Conservation (phyloP, 768 basidiomycete species). For the Leccinum subgranulosum region DNA sequence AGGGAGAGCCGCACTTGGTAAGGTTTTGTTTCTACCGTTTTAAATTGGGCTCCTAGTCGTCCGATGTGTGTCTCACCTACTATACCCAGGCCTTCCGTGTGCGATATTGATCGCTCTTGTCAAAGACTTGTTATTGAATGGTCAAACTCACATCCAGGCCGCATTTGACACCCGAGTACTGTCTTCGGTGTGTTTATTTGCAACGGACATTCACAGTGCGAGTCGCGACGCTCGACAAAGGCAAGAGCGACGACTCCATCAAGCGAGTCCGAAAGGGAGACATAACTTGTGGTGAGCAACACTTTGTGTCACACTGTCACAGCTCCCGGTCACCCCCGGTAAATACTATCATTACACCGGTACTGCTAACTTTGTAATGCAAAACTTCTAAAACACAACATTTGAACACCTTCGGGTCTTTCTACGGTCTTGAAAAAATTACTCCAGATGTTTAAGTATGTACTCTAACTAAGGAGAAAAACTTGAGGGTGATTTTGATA, state of each 20-base stretch:
- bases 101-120: conserved; percentile 9
- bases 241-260: conserved; percentile 81
- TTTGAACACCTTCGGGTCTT: too few relatives aligned
- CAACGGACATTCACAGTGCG: conserved; percentile 88
- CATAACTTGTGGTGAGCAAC: too few relatives aligned
- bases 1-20: conserved; percentile 52
- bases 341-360: too few relatives aligned
- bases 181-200: conserved; percentile 90
- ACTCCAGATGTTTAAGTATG: too few relatives aligned
- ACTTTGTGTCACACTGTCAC: too few relatives aligned
- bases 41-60: background rate
- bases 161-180: conserved; percentile 85
- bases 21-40: conserved; percentile 22
- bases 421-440: too few relatives aligned
- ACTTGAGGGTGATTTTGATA: too few relatives aligned
- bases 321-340: too few relatives aligned
- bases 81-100: conserved; percentile 49
- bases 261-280: conserved; percentile 70
- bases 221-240: conserved; percentile 85
- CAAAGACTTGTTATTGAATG: background rate
- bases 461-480: too few relatives aligned
- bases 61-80: conserved; percentile 1
- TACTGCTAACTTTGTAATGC: too few relatives aligned
- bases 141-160: conserved; percentile 45
- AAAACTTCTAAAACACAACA: too few relatives aligned